Evolutionary conservation across 208 protist species (phyloP), one percentile per base, ranked within the genome.

Genomic region (Acanthamoeba triangularis): DNA sequence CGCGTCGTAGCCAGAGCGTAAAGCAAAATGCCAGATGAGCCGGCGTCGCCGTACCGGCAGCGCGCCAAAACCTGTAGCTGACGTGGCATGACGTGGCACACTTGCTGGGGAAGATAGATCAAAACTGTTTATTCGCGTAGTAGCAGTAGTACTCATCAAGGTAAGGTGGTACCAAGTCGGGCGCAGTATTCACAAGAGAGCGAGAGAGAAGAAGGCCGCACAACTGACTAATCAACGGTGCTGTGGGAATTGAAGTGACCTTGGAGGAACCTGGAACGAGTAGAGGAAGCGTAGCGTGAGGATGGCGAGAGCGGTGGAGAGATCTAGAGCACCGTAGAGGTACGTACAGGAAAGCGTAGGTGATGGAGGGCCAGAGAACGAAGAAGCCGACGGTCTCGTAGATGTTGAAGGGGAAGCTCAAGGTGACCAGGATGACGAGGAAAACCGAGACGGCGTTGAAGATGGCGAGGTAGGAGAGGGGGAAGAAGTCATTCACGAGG

Each of bases 401-500:
- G 54, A 72, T 49, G 56, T 91, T 91, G 56, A 91, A 72, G 10
- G 85, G 85, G 33, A 91, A 91, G 59, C 85, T n/a, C 11, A 63
- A 63, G n/a, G 85, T 47, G n/a, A 72, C 1, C 30, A 91, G 33
- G 23, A 91, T 13, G 20, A 44, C 52, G 25, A 91, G 85, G 85
- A 91, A 16, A 1, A 72, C 54, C 18, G 85, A 37, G 3, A 52
- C 85, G 28, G 37, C 85, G n/a, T 91, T 63, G 85, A 91, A 91
- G 30, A 91, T 47, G 25, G n/a, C 85, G 35, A 91, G 61, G 35
- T 74, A 91, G 61, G 85, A 63, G 35, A 91, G 16, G 0, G 85
- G 61, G 33, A 72, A 91, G 56, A 72, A 52, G 18, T 91, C 85
- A 0, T 1, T 8, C 28, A 91, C 52, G 16, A 91, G 49, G 11